Evolutionary conservation across 2,329 filamentous ascomycete genomes (phyloP).

Genomic region (Cladobotryum protrusum): DNA sequence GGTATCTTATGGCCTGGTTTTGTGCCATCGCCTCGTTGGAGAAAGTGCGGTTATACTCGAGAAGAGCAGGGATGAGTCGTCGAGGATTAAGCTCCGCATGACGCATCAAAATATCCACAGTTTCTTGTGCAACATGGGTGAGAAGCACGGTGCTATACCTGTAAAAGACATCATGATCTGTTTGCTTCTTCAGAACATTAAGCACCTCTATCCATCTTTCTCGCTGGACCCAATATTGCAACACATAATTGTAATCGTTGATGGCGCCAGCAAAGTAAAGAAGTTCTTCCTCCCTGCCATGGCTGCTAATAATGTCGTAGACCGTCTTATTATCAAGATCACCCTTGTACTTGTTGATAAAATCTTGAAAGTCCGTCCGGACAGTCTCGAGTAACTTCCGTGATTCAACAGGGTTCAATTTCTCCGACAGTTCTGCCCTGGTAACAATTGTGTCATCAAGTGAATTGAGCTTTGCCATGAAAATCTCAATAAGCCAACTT

Average conservation of each 20-base stretch:
- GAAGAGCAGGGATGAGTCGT: slow-evolving; percentile 83
- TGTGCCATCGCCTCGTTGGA: slow-evolving; percentile 56
- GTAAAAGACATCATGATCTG: slow-evolving; percentile 88
- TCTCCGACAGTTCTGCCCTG: slow-evolving; percentile 72
- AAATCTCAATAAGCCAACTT: slow-evolving; percentile 90
- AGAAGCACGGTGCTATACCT: slow-evolving; percentile 96
- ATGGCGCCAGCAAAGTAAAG: slow-evolving; percentile 84
- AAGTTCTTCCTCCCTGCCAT: slow-evolving; percentile 88
- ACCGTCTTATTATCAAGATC: slow-evolving; percentile 88
- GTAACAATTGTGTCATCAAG: slow-evolving; percentile 92
- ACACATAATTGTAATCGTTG: slow-evolving; percentile 88
- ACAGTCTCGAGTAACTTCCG: slow-evolving; percentile 64
- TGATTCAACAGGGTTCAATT: slow-evolving; percentile 63
- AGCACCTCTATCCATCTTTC: slow-evolving; percentile 88
- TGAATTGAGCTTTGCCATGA: slow-evolving; percentile 94
- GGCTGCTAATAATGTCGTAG: slow-evolving; percentile 93
- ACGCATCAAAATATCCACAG: slow-evolving; percentile 94
- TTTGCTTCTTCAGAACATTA: slow-evolving; percentile 86
- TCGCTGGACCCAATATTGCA: slow-evolving; percentile 95
- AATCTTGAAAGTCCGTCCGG: slow-evolving; percentile 78
- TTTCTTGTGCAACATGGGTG: slow-evolving; percentile 74
- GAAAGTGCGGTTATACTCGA: slow-evolving; percentile 84
- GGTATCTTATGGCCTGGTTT: slow-evolving; percentile 90
- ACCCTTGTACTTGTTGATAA: slow-evolving; percentile 74
- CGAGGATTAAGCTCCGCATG: slow-evolving; percentile 79